phyloP scores from a whole-genome alignment of 768 basidiomycete genomes.

The Tricholoma terreum region DNA sequence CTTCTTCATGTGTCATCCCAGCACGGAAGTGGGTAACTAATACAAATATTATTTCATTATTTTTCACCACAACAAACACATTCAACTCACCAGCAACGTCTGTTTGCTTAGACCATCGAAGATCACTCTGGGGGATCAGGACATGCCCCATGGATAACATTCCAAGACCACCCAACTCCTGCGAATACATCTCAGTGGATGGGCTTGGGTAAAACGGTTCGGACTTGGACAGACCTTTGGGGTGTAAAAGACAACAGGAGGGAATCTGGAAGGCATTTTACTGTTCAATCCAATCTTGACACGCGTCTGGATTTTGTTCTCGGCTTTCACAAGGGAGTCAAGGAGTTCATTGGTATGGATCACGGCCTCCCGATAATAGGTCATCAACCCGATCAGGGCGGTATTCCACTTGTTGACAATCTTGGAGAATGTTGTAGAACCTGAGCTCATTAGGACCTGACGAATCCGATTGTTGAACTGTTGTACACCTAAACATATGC shows the following conservation, averaged over 20 bases:
- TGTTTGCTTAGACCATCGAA: slow-evolving; percentile 98
- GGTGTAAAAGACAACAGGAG: slow-evolving; percentile 93
- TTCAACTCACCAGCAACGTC: slow-evolving; percentile 72
- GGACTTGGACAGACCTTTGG: slow-evolving; percentile 58
- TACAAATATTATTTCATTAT: background rate
- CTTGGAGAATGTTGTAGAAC: slow-evolving; percentile 98
- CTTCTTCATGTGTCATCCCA: slow-evolving; percentile 95
- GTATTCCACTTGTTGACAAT: slow-evolving; percentile 99
- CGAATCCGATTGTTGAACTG: slow-evolving; percentile 98
- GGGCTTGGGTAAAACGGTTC: slow-evolving; percentile 1
- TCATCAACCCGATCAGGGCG: slow-evolving; percentile 93
- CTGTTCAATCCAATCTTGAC: slow-evolving; percentile 99
- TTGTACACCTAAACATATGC: slow-evolving; percentile 62
- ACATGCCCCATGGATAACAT: slow-evolving; percentile 99
- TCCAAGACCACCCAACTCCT: slow-evolving; percentile 95
- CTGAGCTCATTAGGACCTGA: slow-evolving; percentile 97
- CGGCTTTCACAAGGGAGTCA: slow-evolving; percentile 95
- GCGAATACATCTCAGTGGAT: slow-evolving; percentile 4
- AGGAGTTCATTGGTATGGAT: slow-evolving; percentile 96
- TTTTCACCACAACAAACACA: background rate
- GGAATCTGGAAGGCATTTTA: slow-evolving; percentile 99
- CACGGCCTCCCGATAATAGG: slow-evolving; percentile 96
- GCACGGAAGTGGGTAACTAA: slow-evolving; percentile 97
- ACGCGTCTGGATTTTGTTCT: slow-evolving; percentile 99
- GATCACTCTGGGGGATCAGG: slow-evolving; percentile 94